phyloP scores from a whole-genome alignment of 1,284 basidiomycete genomes.

The Sanghuangporus sanghuang region DNA sequence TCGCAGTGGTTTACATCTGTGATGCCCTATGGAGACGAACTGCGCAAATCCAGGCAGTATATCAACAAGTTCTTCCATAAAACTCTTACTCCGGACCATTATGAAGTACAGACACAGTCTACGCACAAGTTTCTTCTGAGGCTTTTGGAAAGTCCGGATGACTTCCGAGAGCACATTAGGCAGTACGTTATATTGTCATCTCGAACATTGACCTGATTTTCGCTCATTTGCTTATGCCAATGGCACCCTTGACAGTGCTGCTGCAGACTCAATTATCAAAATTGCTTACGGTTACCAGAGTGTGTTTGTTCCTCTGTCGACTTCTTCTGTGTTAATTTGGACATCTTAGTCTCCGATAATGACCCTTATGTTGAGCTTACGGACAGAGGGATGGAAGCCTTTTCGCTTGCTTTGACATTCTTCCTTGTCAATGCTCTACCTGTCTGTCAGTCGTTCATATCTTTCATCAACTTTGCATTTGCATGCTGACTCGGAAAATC shows the following conservation, averaged over 20 bases:
- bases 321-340: neutral
- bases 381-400: slow-evolving; percentile 1
- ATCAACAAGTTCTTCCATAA: neutral
- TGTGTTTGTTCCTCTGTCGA: neutral
- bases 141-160: slow-evolving; percentile 20
- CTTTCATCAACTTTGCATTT: neutral
- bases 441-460: neutral
- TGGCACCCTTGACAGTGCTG: slow-evolving; percentile 4
- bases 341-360: neutral
- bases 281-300: neutral
- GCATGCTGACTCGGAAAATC: neutral
- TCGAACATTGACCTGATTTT: neutral
- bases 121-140: slow-evolving; percentile 20
- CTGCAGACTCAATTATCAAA: neutral
- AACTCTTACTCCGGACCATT: slow-evolving; percentile 24
- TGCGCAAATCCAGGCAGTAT: slow-evolving; percentile 27
- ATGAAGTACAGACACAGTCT: slow-evolving; percentile 21
- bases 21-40: slow-evolving; percentile 25
- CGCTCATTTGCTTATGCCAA: neutral
- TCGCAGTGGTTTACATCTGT: slow-evolving; percentile 23
- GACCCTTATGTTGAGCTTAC: slow-evolving; percentile 8
- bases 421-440: slow-evolving; percentile 12
- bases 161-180: slow-evolving; percentile 22
- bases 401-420: neutral
- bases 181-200: slow-evolving; percentile 21